phyloP scores from a whole-genome alignment of 306 rosid species.

The Fragaria iinumae region DNA sequence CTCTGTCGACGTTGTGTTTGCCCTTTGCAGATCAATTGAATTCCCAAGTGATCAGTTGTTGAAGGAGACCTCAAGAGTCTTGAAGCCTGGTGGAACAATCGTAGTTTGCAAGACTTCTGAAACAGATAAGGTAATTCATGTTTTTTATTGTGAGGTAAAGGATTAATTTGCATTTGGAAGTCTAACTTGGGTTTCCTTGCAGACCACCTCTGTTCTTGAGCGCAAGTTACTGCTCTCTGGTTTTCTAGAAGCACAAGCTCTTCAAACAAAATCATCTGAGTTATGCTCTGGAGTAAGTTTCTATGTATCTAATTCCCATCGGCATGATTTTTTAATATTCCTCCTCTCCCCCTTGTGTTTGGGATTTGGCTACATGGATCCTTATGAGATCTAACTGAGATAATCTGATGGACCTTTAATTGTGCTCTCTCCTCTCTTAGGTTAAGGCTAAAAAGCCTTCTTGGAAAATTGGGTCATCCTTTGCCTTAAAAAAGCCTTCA shows the following conservation, averaged over 20 bases:
- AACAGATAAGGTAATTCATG: conserved; percentile 49
- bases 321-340: not conserved
- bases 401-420: conserved; percentile 16
- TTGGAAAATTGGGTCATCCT: conserved; percentile 82
- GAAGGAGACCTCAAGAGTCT: conserved; percentile 67
- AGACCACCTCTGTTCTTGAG: conserved; percentile 54
- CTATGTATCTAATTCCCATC: conserved; percentile 8
- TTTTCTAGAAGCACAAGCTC: conserved; percentile 59
- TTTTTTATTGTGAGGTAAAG: conserved; percentile 9
- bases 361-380: conserved; percentile 8
- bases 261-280: conserved; percentile 42
- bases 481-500: conserved; percentile 53
- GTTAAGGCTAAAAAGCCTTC: conserved; percentile 68
- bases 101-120: conserved; percentile 50
- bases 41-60: conserved; percentile 52
- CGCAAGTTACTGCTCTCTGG: conserved; percentile 72
- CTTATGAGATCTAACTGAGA: not conserved
- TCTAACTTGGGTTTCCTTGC: conserved; percentile 33
- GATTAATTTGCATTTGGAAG: conserved; percentile 13
- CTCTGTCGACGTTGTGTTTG: conserved; percentile 52
- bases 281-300: conserved; percentile 50
- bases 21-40: conserved; percentile 50
- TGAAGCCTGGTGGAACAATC: conserved; percentile 65
- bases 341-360: not conserved
- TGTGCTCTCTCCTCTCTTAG: conserved; percentile 34